Evolutionary conservation across 1,284 basidiomycete genomes (phyloP).

Genomic region (Ceratobasidium sp.): DNA sequence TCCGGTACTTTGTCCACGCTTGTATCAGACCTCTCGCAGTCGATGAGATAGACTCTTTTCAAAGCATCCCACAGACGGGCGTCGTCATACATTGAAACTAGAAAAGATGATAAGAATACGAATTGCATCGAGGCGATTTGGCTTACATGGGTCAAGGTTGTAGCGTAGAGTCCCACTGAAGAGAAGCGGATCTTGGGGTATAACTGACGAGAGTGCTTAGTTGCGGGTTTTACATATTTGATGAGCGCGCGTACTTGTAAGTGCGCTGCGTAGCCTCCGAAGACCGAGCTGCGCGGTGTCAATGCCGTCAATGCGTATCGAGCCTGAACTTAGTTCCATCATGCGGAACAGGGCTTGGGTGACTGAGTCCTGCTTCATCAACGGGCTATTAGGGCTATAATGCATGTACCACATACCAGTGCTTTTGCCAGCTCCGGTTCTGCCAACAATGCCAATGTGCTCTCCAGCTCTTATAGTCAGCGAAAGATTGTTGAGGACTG

Average conservation of each 20-base stretch:
- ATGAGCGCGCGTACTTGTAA: constrained; percentile 3
- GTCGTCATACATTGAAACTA: constrained; percentile 67
- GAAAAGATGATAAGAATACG: constrained; percentile 61
- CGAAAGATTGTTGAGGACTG: constrained; percentile 54
- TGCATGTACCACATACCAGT: constrained; percentile 38
- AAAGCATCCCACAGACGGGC: constrained; percentile 55
- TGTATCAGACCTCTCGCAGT: not conserved
- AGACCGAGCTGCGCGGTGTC: constrained; percentile 56
- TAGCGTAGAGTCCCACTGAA: constrained; percentile 68
- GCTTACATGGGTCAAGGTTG: constrained; percentile 72
- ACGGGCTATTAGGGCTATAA: no score
- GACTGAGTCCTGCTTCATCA: constrained; percentile 59
- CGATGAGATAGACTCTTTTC: constrained; percentile 64
- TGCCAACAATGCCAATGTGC: constrained; percentile 87
- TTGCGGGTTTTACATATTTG: not conserved
- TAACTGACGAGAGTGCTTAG: constrained; percentile 54
- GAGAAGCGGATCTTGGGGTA: constrained; percentile 81
- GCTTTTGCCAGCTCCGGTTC: constrained; percentile 48
- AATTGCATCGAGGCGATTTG: constrained; percentile 49
- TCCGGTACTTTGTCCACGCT: no score
- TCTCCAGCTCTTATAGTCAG: constrained; percentile 75
- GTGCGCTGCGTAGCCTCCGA: constrained; percentile 16
- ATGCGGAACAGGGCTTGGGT: constrained; percentile 59
- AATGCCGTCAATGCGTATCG: constrained; percentile 59
- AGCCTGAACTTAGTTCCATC: constrained; percentile 70